Evolutionary conservation across 768 basidiomycete genomes (phyloP).

Genomic region (Tubosaeta sp.): DNA sequence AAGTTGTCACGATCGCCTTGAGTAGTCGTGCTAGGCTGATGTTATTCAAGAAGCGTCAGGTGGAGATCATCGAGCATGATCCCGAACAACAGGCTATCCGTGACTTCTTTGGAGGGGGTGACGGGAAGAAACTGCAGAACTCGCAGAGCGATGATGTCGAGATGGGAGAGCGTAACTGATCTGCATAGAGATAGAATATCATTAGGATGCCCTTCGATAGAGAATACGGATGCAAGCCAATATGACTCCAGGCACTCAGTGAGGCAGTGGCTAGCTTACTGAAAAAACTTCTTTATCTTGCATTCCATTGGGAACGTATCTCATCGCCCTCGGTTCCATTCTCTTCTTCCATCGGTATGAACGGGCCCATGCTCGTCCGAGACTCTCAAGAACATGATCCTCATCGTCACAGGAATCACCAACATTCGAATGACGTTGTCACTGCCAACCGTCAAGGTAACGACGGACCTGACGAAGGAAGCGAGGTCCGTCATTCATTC

Average conservation of each 20-base stretch:
- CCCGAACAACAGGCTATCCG: slow-evolving; percentile 72
- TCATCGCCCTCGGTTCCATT: background rate
- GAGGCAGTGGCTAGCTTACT: no score
- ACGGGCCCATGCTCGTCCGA: no score
- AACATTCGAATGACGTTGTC: background rate
- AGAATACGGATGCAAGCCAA: no score
- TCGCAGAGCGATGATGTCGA: background rate
- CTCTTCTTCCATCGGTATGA: background rate
- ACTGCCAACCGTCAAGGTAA: background rate
- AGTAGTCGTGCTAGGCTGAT: background rate
- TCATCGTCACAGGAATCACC: background rate
- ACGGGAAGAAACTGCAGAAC: background rate
- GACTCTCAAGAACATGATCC: background rate
- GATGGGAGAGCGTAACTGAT: slow-evolving; percentile 7
- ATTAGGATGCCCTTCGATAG: no score
- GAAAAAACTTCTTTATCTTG: no score
- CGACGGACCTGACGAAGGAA: background rate
- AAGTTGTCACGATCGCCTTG: slow-evolving; percentile 22
- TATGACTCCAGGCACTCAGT: no score
- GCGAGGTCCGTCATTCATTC: background rate
- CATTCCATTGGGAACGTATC: no score
- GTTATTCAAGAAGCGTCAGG: slow-evolving; percentile 52
- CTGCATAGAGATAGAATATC: background rate
- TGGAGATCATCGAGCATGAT: slow-evolving; percentile 75
- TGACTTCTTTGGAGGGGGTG: slow-evolving; percentile 56